Percentiles rank a stretch among this genome's conserved stretches.
Conservation (phyloP, 2,329 filamentous ascomycete species). For the Saccharata proteae region DNA sequence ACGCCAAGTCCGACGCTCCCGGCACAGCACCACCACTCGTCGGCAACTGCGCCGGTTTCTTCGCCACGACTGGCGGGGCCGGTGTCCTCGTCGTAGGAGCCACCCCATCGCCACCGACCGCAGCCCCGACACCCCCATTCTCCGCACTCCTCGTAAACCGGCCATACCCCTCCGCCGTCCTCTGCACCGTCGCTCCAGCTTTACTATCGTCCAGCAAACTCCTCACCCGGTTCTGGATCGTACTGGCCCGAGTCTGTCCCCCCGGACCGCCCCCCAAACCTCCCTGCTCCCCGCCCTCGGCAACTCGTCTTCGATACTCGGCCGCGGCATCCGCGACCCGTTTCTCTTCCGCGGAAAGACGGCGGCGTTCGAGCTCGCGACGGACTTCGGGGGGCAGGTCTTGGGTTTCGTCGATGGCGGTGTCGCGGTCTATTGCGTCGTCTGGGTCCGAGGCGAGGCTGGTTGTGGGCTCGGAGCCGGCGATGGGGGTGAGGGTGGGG, state of each 20-base stretch:
- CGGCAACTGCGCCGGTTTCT: constrained; percentile 1
- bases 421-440: constrained; percentile 61
- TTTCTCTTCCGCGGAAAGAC: constrained; percentile 76
- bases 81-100: constrained; percentile 1
- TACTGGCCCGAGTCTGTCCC: constrained; percentile 47
- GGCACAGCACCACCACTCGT: no score
- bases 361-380: constrained; percentile 73
- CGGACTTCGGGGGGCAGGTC: constrained; percentile 77
- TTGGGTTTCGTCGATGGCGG: constrained; percentile 52
- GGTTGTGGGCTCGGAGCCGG: constrained; percentile 63
- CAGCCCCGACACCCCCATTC: no score
- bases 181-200: constrained; percentile 39
- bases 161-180: constrained; percentile 83
- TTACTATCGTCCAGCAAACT: constrained; percentile 66
- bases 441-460: no score
- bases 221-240: constrained; percentile 86
- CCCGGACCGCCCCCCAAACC: constrained; percentile 24
- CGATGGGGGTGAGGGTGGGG: constrained; percentile 48
- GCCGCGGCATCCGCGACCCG: constrained; percentile 80
- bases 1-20: constrained; percentile 7
- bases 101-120: constrained; percentile 3
- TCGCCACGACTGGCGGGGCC: constrained; percentile 1
- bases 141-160: constrained; percentile 60
- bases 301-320: constrained; percentile 69
- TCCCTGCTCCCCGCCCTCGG: constrained; percentile 42